A percentile compares a stretch with the other conserved stretches of the same genome.
Conservation (phyloP, 495 filamentous ascomycete genomes). For the Penicillium arizonense region DNA sequence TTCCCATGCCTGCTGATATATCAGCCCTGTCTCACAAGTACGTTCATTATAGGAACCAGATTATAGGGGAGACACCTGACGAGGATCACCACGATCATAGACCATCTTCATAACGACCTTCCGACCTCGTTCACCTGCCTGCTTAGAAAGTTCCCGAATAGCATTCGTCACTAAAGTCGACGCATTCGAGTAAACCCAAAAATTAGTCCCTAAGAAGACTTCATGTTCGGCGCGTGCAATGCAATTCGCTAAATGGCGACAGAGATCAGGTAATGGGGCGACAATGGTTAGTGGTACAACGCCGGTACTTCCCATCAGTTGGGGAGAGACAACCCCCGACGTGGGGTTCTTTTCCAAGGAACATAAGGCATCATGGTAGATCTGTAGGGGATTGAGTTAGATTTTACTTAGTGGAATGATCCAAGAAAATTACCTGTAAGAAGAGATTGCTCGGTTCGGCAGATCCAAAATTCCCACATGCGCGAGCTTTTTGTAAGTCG, state of each 20-base stretch:
- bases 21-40: slow-evolving; percentile 3
- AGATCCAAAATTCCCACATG: slow-evolving; percentile 68
- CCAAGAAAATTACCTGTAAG: slow-evolving; percentile 41
- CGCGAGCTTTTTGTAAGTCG: slow-evolving; percentile 44
- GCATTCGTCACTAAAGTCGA: slow-evolving; percentile 66
- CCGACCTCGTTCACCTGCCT: slow-evolving; percentile 56
- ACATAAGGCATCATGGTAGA: slow-evolving; percentile 65
- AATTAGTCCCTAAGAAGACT: slow-evolving; percentile 72
- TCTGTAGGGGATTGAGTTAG: slow-evolving; percentile 26
- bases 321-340: slow-evolving; percentile 62
- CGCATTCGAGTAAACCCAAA: slow-evolving; percentile 68
- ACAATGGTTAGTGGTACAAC: slow-evolving; percentile 67
- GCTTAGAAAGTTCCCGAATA: slow-evolving; percentile 62
- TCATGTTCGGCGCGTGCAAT: slow-evolving; percentile 72
- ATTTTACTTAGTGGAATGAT: too few species aligned
- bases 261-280: slow-evolving; percentile 66
- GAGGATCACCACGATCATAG: slow-evolving; percentile 68
- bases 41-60: neutral
- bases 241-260: slow-evolving; percentile 70
- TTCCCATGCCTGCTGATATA: slow-evolving; percentile 41
- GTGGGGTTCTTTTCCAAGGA: slow-evolving; percentile 56
- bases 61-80: slow-evolving; percentile 39
- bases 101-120: slow-evolving; percentile 70
- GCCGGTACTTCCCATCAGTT: slow-evolving; percentile 67
- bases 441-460: slow-evolving; percentile 65